Evolutionary conservation across 345 rosid species (phyloP), one percentile per base, ranked within the genome.

Genomic region (Eucalyptus lansdowneana): DNA sequence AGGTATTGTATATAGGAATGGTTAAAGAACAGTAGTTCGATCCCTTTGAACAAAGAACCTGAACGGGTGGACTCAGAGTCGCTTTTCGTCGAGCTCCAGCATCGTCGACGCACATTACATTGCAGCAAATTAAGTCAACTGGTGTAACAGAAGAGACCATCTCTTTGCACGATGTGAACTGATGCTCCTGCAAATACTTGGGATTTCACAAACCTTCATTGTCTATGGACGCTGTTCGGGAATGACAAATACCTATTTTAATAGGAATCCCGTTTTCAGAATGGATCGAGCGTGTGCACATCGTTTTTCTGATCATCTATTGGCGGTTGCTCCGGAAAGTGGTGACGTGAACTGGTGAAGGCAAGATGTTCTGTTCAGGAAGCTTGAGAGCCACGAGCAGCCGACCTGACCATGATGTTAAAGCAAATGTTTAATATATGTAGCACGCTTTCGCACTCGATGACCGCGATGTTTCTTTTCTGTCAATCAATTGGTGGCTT

Each of bases 91-190:
- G 69, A 51, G 90, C 22, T n/a, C 80, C 37, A n/a, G 80, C 87
- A 81, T 56, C 87, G 96, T 96, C 29, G 99, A 97, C 89, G 94
- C 97, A 15, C 95, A 96, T 87, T 95, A 95, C 93, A 92, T 96
- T 0, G 97, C 94, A 17, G 99, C 97, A 95, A 88, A 98, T 96
- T 86, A 94, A 97, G 92, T 90, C 96, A 89, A 95, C 93, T 6
- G 99, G 98, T 37, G 92, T 95, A 58, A 96, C 94, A 4, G 97
- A 89, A 93, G 94, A 90, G 98, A 96, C 87, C 97, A 96, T 94
- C 97, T 94, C 87, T 97, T 97, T 85, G 96, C 99, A 88, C 97
- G 96, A 34, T 40, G 8, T 21, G 42, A 76, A 42, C 42, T 76
- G 83, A 40, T 21, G 83, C 47, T 76, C 83, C 47, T 40, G 47